phyloP scores from a whole-genome alignment of 1,139 yeast genomes.

The Wickerhamiella pararugosa region DNA sequence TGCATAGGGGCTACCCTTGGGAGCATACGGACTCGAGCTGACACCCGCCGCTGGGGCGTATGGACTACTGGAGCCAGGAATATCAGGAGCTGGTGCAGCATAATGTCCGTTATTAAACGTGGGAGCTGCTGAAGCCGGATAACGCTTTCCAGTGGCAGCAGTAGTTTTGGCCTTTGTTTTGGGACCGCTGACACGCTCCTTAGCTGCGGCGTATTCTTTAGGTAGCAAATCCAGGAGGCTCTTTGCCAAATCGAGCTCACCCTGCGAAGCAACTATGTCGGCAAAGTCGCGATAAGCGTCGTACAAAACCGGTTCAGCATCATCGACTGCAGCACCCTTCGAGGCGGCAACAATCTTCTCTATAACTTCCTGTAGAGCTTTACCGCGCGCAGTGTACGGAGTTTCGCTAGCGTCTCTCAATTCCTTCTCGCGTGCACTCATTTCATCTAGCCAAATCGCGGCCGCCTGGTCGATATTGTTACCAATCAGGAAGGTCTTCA shows the following conservation, averaged over 20 bases:
- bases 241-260: constrained; percentile 70
- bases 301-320: constrained; percentile 36
- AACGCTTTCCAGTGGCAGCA: too few species aligned
- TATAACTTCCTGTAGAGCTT: constrained; percentile 65
- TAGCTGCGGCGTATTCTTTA: constrained; percentile 45
- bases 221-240: constrained; percentile 60
- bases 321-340: constrained; percentile 20
- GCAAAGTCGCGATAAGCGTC: constrained; percentile 63
- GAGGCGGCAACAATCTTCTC: constrained; percentile 48
- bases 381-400: constrained; percentile 73
- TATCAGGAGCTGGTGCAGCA: background rate
- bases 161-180: constrained; percentile 9
- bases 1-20: background rate
- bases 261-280: constrained; percentile 63
- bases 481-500: constrained; percentile 69
- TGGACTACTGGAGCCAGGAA: background rate
- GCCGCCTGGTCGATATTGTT: constrained; percentile 68
- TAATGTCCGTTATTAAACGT: background rate
- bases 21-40: background rate
- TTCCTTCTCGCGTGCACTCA: constrained; percentile 41
- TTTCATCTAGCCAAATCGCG: constrained; percentile 69
- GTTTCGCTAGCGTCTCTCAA: constrained; percentile 31
- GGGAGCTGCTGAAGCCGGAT: background rate
- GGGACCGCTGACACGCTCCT: constrained; percentile 65
- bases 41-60: background rate